A percentile compares a stretch with the other conserved stretches of the same genome.
phyloP scores from a whole-genome alignment of 2,329 filamentous ascomycete species.

The Geosmithia putterillii region DNA sequence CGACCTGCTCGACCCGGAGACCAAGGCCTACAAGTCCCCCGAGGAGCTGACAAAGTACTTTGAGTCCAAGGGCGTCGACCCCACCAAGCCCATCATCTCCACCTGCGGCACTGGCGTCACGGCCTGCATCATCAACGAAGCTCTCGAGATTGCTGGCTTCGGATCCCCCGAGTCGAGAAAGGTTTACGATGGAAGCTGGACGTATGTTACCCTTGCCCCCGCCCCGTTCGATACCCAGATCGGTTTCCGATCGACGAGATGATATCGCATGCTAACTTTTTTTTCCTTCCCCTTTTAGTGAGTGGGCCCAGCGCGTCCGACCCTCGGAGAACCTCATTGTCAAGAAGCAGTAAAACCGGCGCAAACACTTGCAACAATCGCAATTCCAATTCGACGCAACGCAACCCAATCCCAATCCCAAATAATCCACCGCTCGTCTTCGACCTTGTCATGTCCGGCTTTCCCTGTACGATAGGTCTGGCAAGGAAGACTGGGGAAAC shows the following conservation, averaged over 20 bases:
- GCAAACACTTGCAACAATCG: too few species aligned
- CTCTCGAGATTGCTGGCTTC: slow-evolving; percentile 66
- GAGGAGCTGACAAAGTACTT: slow-evolving; percentile 67
- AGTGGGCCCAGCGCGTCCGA: slow-evolving; percentile 55
- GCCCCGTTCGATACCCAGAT: not conserved
- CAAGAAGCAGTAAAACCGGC: slow-evolving; percentile 20
- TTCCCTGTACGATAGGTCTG: not conserved
- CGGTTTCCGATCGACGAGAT: too few species aligned
- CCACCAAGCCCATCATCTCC: slow-evolving; percentile 68
- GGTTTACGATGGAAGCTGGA: slow-evolving; percentile 97
- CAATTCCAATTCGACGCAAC: too few species aligned
- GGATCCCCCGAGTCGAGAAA: slow-evolving; percentile 54
- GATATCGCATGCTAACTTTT: not conserved
- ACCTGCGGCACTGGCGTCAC: slow-evolving; percentile 93
- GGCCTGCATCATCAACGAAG: slow-evolving; percentile 81
- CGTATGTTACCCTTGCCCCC: slow-evolving; percentile 56
- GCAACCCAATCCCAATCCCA: not conserved
- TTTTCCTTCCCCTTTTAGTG: slow-evolving; percentile 22
- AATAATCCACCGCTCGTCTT: not conserved
- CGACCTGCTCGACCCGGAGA: slow-evolving; percentile 68
- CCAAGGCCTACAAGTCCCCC: slow-evolving; percentile 64
- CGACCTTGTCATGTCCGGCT: not conserved
- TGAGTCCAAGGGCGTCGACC: slow-evolving; percentile 66
- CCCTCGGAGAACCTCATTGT: slow-evolving; percentile 50
- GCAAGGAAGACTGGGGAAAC: not conserved